Base-by-base conservation (phyloP, 2,329 filamentous ascomycete species). In the Cladophialophora carrionii region DNA sequence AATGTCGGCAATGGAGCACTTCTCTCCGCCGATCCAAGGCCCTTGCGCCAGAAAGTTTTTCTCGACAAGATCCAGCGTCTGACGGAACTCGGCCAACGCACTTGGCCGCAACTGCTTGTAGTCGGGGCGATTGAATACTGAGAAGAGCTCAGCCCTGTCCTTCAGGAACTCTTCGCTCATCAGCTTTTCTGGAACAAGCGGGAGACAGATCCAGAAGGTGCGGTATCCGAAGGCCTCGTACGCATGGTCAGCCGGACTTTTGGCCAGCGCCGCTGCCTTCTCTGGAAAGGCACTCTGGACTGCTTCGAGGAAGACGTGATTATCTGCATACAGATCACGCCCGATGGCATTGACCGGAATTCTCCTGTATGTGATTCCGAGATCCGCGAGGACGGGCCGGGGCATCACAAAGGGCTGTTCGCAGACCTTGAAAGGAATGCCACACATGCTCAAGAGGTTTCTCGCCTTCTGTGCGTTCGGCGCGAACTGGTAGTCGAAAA, bases 311-410 rank as follows among this genome's bases (percentile, higher is more conserved):
- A 67, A 63, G 26, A 56, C 41, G 14, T 57, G 62, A 22, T 66
- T 68, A 48, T 68, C 63, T 54, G 52, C 48, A 53, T 62, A 69
- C n/a, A 69, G 17, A 46, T 69, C 64, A 12, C 46, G 49, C 34
- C 64, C 62, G 24, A 67, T 65, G 32, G 52, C 48, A 49, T 57
- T 61, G 29, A 68, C 57, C 24, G 55, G 64, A 41, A 64, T 55
- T 4, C 61, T 48, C 10, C 66, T 65, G 57, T 68, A 64, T 29
- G 64, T 64, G 31, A 68, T 61, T 41, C 48, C 61, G 6, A 62
- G 34, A 24, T 67, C 49, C 6, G 32, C 37, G 17, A 67, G 58
- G 22, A 64, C 62, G 20, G 64, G 55, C 24, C 64, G 57, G 7
- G 58, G 61, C 29, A 59, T 55, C 10, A 63, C 51, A 53, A 67